Conservation (phyloP, 495 filamentous ascomycete species). For the Pyrenopolyporus hunteri region DNA sequence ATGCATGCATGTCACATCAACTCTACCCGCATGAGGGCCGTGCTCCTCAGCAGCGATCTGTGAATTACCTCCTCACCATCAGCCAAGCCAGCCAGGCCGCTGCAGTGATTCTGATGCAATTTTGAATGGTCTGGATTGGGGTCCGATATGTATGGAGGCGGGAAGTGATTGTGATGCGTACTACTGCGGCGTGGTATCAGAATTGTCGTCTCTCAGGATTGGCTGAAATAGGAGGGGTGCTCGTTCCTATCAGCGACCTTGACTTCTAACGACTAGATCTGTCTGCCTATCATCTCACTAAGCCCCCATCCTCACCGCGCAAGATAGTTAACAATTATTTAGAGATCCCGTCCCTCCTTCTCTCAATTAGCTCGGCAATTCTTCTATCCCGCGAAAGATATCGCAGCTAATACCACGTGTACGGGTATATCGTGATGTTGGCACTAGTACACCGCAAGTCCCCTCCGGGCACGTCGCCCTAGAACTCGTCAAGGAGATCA, state of each 20-base stretch:
- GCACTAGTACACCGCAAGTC: constrained; percentile 17
- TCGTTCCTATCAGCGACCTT: constrained; percentile 20
- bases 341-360: constrained; percentile 11
- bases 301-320: constrained; percentile 28
- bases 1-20: constrained; percentile 39
- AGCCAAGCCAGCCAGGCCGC: constrained; percentile 13
- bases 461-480: neutral
- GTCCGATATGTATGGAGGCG: constrained; percentile 19
- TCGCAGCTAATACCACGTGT: constrained; percentile 2
- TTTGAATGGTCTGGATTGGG: constrained; percentile 20
- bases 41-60: constrained; percentile 33
- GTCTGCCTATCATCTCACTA: constrained; percentile 39
- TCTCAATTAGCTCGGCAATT: constrained; percentile 23
- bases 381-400: neutral
- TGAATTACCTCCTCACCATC: constrained; percentile 14
- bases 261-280: constrained; percentile 3
- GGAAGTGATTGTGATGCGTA: constrained; percentile 27
- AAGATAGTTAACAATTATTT: constrained; percentile 20
- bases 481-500: constrained; percentile 2
- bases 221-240: constrained; percentile 20
- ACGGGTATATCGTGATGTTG: constrained; percentile 1
- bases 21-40: constrained; percentile 32
- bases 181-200: constrained; percentile 26
- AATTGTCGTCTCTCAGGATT: constrained; percentile 22
- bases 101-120: constrained; percentile 5